Percentiles rank a stretch among this genome's conserved stretches.
These are phyloP conservation scores for Eremomyces bilateralis DNA, from an alignment of 495 filamentous ascomycete genomes.

Conservation along the genomic window DNA sequence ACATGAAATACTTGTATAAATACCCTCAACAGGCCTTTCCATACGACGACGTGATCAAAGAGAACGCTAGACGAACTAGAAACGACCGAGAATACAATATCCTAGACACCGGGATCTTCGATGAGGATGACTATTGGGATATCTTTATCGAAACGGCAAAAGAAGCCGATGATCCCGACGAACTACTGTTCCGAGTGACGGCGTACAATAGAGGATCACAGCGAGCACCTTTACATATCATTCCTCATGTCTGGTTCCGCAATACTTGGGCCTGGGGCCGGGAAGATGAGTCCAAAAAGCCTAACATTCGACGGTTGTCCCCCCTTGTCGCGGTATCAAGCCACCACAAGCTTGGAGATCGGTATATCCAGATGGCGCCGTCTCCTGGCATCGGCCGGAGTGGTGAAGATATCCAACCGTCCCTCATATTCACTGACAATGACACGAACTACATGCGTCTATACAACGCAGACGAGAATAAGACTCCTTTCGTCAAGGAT, in stretches of 20 bases:
- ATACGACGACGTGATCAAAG: constrained; percentile 64
- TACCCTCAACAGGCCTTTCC: constrained; percentile 84
- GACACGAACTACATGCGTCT: constrained; percentile 68
- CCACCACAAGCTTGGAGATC: constrained; percentile 57
- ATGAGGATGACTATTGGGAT: constrained; percentile 90
- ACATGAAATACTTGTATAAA: constrained; percentile 98
- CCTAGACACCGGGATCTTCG: constrained; percentile 73
- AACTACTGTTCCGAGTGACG: constrained; percentile 82
- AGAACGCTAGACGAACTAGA: constrained; percentile 56
- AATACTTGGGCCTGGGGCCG: constrained; percentile 92
- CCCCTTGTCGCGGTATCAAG: constrained; percentile 48
- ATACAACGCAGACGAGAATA: constrained; percentile 49
- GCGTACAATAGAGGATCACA: constrained; percentile 91
- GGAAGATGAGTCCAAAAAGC: constrained; percentile 39
- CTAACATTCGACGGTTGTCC: constrained; percentile 39
- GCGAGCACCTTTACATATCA: constrained; percentile 71
- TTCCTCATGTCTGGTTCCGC: constrained; percentile 90
- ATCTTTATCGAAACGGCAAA: constrained; percentile 94
- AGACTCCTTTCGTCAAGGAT: constrained; percentile 75
- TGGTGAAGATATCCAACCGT: constrained; percentile 61
- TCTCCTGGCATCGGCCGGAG: constrained; percentile 63
- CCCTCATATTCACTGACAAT: constrained; percentile 82
- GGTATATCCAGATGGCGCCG: constrained; percentile 69
- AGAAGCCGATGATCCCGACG: constrained; percentile 70
- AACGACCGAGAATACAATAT: constrained; percentile 76